A percentile compares a stretch with the other conserved stretches of the same genome.
These are phyloP conservation scores for Thalassiosira allenii DNA, from an alignment of 352 stramenopile genomes.

Conservation along the genomic window DNA sequence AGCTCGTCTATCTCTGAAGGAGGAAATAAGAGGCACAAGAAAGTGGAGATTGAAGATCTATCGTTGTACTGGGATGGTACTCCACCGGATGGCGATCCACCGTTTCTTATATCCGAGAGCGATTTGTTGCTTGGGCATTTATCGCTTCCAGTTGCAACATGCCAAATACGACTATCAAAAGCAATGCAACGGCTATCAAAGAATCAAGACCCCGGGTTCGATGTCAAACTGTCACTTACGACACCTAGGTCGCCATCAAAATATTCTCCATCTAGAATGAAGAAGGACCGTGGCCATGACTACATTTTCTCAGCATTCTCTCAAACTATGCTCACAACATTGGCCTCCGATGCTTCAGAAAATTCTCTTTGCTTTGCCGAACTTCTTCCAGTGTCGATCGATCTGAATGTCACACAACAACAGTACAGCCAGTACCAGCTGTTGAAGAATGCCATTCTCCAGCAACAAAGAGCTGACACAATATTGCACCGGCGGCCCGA, in stretches of 20 bases:
- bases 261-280: conserved; percentile 4
- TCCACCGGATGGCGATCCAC: conserved; percentile 48
- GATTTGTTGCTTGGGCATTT: conserved; percentile 61
- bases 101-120: conserved; percentile 78
- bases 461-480: conserved; percentile 82
- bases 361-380: conserved; percentile 66
- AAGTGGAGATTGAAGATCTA: conserved; percentile 69
- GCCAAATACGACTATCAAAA: conserved; percentile 49
- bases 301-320: conserved; percentile 71
- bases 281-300: conserved; percentile 45
- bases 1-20: conserved; percentile 10
- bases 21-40: conserved; percentile 48
- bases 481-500: conserved; percentile 77
- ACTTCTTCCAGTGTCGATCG: conserved; percentile 67
- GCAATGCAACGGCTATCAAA: conserved; percentile 71
- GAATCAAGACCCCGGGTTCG: conserved; percentile 67
- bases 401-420: conserved; percentile 70
- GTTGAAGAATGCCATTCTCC: conserved; percentile 76
- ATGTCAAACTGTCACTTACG: conserved; percentile 55
- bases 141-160: conserved; percentile 29
- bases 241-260: neutral
- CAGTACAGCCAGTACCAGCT: conserved; percentile 79
- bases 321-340: conserved; percentile 46
- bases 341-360: conserved; percentile 12
- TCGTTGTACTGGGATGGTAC: conserved; percentile 85